phyloP scores from a whole-genome alignment of 805 yeast species.

The Wickerhamomyces silvicola region DNA sequence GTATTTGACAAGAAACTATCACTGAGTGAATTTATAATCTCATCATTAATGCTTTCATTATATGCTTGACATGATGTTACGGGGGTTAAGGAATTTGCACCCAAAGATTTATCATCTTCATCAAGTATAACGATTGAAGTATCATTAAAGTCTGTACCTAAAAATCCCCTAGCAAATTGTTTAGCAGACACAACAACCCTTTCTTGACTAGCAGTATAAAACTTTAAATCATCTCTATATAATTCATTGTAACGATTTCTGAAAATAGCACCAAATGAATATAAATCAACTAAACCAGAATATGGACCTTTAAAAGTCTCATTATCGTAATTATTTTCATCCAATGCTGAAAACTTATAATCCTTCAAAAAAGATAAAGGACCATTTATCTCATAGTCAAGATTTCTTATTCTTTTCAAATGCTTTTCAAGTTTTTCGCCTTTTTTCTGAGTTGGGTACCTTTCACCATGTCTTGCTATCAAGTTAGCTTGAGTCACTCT shows the following conservation, averaged over 20 bases:
- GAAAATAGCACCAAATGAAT: constrained; percentile 41
- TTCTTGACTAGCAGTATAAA: constrained; percentile 49
- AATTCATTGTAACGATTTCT: constrained; percentile 44
- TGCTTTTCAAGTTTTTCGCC: constrained; percentile 14
- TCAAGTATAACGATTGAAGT: constrained; percentile 35
- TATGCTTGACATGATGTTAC: constrained; percentile 32
- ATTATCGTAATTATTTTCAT: constrained; percentile 37
- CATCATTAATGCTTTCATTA: constrained; percentile 25
- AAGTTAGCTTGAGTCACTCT: constrained; percentile 47
- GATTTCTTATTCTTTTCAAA: constrained; percentile 31
- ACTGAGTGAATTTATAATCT: constrained; percentile 23
- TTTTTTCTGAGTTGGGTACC: constrained; percentile 34
- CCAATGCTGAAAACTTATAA: constrained; percentile 39
- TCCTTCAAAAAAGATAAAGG: constrained; percentile 24
- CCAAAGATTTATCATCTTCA: constrained; percentile 38
- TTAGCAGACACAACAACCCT: constrained; percentile 51
- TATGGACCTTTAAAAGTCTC: constrained; percentile 47
- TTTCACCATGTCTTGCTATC: constrained; percentile 52
- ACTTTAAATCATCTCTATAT: constrained; percentile 35
- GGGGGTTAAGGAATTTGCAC: constrained; percentile 58
- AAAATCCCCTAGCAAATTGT: constrained; percentile 53
- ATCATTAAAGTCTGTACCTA: constrained; percentile 29
- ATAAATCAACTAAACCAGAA: constrained; percentile 46
- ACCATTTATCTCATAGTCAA: constrained; percentile 13
- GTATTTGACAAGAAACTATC: constrained; percentile 17